phyloP scores from a whole-genome alignment of 2,329 filamentous ascomycete species.

The Trichoderma guizhouense region DNA sequence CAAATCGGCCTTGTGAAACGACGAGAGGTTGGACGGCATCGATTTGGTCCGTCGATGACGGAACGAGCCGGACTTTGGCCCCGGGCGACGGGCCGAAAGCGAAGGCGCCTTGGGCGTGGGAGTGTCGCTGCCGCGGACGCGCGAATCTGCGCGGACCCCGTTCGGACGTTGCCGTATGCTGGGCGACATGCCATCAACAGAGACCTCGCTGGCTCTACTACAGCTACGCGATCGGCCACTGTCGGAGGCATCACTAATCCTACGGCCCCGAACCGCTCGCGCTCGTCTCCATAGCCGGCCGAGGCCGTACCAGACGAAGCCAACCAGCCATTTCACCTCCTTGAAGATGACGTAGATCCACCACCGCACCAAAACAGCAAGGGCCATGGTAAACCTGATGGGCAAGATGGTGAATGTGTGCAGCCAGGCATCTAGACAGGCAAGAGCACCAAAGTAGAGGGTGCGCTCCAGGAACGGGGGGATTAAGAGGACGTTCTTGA shows the following conservation, averaged over 20 bases:
- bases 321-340: constrained; percentile 68
- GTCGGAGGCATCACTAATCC: constrained; percentile 34
- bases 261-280: constrained; percentile 39
- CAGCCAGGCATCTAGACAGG: constrained; percentile 93
- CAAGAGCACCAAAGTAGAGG: constrained; percentile 81
- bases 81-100: constrained; percentile 24
- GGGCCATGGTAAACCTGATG: constrained; percentile 77
- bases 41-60: constrained; percentile 76
- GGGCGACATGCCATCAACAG: constrained; percentile 21
- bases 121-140: neutral
- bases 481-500: constrained; percentile 83
- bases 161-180: constrained; percentile 2
- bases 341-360: constrained; percentile 70
- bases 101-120: constrained; percentile 19
- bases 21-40: constrained; percentile 76
- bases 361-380: constrained; percentile 73
- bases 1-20: constrained; percentile 92
- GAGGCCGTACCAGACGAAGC: constrained; percentile 75
- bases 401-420: constrained; percentile 96
- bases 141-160: constrained; percentile 7
- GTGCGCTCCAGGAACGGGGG: constrained; percentile 80
- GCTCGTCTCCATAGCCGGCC: constrained; percentile 72
- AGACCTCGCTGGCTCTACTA: constrained; percentile 34
- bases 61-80: constrained; percentile 36
- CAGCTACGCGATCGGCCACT: constrained; percentile 39